Evolutionary conservation across 139 green algal genomes (phyloP).

Genomic region (Parachlorella kessleri): DNA sequence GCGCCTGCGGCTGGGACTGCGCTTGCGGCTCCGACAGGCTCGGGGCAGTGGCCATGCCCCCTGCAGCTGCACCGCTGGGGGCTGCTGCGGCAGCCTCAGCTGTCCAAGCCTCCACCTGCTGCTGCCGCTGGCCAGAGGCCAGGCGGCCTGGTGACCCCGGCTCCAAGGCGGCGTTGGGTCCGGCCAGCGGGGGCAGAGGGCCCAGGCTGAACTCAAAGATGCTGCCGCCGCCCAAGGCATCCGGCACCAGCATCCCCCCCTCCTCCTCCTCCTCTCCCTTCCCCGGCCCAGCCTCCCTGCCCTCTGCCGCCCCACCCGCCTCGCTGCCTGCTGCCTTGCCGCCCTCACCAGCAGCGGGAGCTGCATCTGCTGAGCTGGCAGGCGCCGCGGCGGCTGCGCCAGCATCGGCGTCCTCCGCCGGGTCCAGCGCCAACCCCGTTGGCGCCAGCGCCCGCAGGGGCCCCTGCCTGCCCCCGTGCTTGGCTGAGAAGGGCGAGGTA

Average conservation of each 20-base stretch:
- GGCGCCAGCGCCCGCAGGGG: background rate
- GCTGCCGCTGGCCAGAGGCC: background rate
- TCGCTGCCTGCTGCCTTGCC: background rate
- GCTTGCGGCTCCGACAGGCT: background rate
- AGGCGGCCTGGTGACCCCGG: background rate
- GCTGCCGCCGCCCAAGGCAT: background rate
- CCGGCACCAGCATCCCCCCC: too few relatives aligned
- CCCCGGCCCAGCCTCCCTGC: background rate
- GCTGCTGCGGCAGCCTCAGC: background rate
- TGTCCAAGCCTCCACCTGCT: background rate
- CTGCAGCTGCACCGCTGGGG: background rate
- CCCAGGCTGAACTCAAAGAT: slow-evolving; percentile 6
- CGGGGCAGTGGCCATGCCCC: background rate
- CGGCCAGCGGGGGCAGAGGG: too few relatives aligned
- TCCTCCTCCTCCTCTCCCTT: background rate
- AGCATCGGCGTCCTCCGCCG: too few relatives aligned
- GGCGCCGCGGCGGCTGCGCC: too few relatives aligned
- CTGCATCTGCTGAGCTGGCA: background rate
- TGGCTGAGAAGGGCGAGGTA: background rate
- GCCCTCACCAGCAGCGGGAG: too few relatives aligned
- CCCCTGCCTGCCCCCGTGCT: background rate
- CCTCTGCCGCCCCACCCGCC: background rate
- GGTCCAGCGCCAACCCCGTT: too few relatives aligned
- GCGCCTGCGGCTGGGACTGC: slow-evolving; percentile 1
- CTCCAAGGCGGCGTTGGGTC: background rate